Percentiles rank a stretch among this genome's conserved stretches.
phyloP scores from a whole-genome alignment of 441 rosid genomes.

The Populus hybrid region DNA sequence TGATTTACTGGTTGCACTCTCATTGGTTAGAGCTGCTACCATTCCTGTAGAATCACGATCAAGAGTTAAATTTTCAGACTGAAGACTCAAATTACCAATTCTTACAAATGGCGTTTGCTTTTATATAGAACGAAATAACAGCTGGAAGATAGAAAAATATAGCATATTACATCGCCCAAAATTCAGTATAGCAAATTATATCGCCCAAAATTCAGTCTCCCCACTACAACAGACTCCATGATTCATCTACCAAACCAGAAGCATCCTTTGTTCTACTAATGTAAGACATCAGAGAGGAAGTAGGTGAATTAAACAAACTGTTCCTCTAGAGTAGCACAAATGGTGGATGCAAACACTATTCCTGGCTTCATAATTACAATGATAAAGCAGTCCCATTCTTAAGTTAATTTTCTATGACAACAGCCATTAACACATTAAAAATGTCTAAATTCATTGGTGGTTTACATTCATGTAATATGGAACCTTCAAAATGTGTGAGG shows the following conservation, averaged over 20 bases:
- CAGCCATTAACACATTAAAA: neutral
- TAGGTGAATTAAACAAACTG: neutral
- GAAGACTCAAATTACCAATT: constrained; percentile 3
- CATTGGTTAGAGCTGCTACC: constrained; percentile 55
- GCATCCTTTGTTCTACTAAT: neutral
- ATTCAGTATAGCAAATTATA: no score
- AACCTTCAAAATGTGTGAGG: neutral
- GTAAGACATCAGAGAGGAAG: neutral
- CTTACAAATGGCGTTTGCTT: neutral
- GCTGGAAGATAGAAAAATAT: neutral
- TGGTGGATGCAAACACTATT: neutral
- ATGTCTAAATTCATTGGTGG: neutral
- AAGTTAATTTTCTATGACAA: neutral
- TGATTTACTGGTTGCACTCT: constrained; percentile 56
- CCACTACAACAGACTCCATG: neutral
- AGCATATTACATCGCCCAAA: neutral
- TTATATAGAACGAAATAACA: neutral
- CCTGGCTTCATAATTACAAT: neutral
- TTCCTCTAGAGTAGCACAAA: neutral
- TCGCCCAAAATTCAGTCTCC: neutral
- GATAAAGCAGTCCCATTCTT: neutral
- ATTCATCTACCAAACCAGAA: neutral
- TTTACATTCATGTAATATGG: neutral
- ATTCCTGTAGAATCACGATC: constrained; percentile 32
- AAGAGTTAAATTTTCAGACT: neutral